A percentile compares a stretch with the other conserved stretches of the same genome.
These are phyloP conservation scores for Lepiota brunneoincarnata DNA, from an alignment of 768 basidiomycete genomes.

Conservation along the genomic window DNA sequence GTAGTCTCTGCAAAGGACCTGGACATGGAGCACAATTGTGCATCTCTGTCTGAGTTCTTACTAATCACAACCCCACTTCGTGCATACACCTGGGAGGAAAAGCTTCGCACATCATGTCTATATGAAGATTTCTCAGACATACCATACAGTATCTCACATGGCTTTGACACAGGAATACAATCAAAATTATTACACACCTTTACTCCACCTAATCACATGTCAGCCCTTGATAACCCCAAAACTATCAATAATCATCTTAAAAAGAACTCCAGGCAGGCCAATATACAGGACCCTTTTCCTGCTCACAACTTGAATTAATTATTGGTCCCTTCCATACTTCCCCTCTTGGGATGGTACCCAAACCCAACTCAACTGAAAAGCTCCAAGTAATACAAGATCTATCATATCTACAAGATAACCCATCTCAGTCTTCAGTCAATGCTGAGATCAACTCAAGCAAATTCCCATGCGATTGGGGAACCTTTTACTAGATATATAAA, in stretches of 20 bases:
- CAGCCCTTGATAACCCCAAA: constrained; percentile 13
- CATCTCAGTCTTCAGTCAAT: constrained; percentile 25
- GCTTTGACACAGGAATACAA: constrained; percentile 22
- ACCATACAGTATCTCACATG: constrained; percentile 17
- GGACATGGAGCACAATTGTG: constrained; percentile 18
- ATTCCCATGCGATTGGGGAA: constrained; percentile 25
- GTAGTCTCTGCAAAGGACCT: constrained; percentile 16
- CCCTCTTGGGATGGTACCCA: constrained; percentile 38
- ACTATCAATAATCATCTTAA: constrained; percentile 15
- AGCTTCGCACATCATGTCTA: constrained; percentile 3
- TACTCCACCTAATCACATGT: constrained; percentile 22
- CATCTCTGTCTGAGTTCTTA: constrained; percentile 13
- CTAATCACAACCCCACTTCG: constrained; percentile 22
- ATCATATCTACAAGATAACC: constrained; percentile 24
- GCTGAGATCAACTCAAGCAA: constrained; percentile 23
- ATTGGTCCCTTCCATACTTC: constrained; percentile 41
- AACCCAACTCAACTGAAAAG: constrained; percentile 18
- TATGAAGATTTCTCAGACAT: constrained; percentile 19
- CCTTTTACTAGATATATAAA: constrained; percentile 11
- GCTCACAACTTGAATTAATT: constrained; percentile 21
- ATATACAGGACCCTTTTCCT: constrained; percentile 20
- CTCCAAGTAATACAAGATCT: constrained; percentile 31
- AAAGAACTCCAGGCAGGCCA: constrained; percentile 6
- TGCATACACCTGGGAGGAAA: constrained; percentile 17
- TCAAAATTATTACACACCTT: constrained; percentile 8